Evolutionary conservation across 371 early-diverging fungal genomes (phyloP), one percentile per base, ranked within the genome.

Genomic region (Mortierella sp.): DNA sequence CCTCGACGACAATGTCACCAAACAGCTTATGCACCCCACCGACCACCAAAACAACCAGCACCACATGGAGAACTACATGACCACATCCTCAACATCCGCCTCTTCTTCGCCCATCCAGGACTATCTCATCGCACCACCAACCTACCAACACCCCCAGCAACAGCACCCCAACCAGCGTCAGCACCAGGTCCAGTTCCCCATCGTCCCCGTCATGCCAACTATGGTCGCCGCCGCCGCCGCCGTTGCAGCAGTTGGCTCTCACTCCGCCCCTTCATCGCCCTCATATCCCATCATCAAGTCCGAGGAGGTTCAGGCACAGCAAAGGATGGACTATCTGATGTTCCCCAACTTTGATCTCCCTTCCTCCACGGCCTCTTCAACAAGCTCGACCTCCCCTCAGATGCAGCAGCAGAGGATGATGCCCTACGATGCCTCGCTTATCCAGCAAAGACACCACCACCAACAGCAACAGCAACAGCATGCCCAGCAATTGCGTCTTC

Each of bases 141-240:
- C 74, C 1, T 74, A 73, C 51, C 76, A 65, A 38, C 72, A 75
- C 48, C 81, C 73, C 21, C 81, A 70, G 54, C 78, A 78, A 32
- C 81, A 83, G n/a, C 70, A 74, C 24, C 78, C 71, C 70, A 78
- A 84, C 78, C 84, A 84, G 63, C 84, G 81, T 29, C 76, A 80
- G 44, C 78, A 83, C 71, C 80, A 77, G 54, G 46, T 83, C 46
- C 83, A 80, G 56, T 81, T 78, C 79, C 72, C 85, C 16, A 46
- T 72, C 16, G 63, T 75, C 35, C 32, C 77, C 10, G 8, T 51
- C 46, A 68, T 76, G 72, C 41, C 75, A 24, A n/a, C 75, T 18
- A 73, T 72, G 71, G 56, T 75, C 46, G 32, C 68, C 32, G 63
- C 48, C 54, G 35, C 35, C 18, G 5, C 58, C 49, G 48, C 71